Evolutionary conservation across 2,329 filamentous ascomycete genomes (phyloP).

Genomic region (Trichoderma afroharzianum): DNA sequence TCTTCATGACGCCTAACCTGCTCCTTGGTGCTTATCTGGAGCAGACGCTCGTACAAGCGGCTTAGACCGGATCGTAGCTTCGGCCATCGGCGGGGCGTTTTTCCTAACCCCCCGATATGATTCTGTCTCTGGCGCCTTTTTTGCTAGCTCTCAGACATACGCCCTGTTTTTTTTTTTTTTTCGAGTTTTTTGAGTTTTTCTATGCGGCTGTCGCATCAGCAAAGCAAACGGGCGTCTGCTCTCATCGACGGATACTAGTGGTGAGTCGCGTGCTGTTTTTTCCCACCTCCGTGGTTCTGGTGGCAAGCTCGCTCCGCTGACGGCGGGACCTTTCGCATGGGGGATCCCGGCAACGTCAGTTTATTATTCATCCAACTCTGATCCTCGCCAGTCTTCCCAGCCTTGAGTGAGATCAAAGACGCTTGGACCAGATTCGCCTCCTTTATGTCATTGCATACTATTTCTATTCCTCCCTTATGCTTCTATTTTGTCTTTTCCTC

Average conservation of each 20-base stretch:
- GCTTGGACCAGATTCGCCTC: background rate
- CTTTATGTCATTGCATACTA: background rate
- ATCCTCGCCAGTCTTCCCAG: background rate
- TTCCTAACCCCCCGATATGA: slow-evolving; percentile 4
- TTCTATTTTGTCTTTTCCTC: background rate
- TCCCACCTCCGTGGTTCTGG: background rate
- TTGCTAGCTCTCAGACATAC: background rate
- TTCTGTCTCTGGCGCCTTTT: slow-evolving; percentile 5
- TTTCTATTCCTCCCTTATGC: background rate
- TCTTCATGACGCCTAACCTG: background rate
- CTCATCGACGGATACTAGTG: background rate
- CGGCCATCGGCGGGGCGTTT: slow-evolving; percentile 13
- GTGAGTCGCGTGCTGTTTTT: background rate
- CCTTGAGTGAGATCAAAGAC: background rate
- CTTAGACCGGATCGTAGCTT: slow-evolving; percentile 12
- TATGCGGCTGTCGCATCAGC: background rate
- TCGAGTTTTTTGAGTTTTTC: background rate
- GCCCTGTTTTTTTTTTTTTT: no score
- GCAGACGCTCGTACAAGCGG: background rate
- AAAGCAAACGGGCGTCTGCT: background rate
- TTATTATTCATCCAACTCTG: slow-evolving; percentile 10
- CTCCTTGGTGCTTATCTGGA: background rate
- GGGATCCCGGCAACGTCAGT: background rate
- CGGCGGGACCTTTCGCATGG: slow-evolving; percentile 1
- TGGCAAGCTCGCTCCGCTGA: slow-evolving; percentile 3